Conservation (phyloP, 257 asterid species). For the Solanum ossicruentum region DNA sequence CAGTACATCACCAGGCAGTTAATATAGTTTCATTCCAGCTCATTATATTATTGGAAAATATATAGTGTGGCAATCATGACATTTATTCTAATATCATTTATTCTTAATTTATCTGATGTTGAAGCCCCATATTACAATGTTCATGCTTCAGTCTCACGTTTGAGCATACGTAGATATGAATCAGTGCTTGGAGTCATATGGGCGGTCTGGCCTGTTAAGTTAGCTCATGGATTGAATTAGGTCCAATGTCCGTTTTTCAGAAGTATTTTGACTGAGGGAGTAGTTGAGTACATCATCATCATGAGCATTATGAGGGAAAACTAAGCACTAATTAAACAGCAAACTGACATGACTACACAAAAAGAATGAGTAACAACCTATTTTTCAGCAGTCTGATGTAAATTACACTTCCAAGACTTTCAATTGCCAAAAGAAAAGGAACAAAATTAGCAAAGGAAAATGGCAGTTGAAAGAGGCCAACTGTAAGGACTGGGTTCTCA, state of each 20-base stretch:
- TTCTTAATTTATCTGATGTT: neutral
- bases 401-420: neutral
- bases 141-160: neutral
- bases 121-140: neutral
- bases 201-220: too few relatives aligned
- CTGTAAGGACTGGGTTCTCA: slow-evolving; percentile 9
- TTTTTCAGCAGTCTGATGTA: neutral
- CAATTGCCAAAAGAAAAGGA: neutral
- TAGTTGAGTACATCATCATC: neutral
- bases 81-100: neutral
- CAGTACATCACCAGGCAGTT: neutral
- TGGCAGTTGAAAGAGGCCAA: neutral
- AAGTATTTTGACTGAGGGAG: neutral
- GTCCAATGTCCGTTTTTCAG: neutral
- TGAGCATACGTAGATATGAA: neutral
- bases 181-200: neutral
- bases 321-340: neutral
- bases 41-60: neutral
- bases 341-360: neutral
- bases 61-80: neutral
- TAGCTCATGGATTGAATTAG: neutral
- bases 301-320: neutral
- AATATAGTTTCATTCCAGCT: neutral
- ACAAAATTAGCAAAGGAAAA: neutral
- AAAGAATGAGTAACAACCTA: neutral